Evolutionary conservation across 495 filamentous ascomycete genomes (phyloP).

Genomic region (Pyrenopolyporus hunteri): DNA sequence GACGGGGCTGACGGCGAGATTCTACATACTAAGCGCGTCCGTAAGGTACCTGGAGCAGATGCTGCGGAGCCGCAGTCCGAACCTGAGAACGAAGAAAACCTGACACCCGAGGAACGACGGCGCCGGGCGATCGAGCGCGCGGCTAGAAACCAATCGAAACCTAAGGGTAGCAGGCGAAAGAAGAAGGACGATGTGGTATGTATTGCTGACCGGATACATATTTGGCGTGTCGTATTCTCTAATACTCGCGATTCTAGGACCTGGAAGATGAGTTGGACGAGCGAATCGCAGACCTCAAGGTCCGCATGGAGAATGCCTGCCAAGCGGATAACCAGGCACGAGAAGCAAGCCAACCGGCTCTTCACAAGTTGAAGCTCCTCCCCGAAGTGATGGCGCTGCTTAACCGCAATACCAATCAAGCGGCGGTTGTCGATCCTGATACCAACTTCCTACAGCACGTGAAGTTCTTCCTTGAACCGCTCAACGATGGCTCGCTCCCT

Average conservation of each 20-base stretch:
- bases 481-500: conserved; percentile 88
- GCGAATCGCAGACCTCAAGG: conserved; percentile 85
- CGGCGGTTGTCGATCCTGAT: conserved; percentile 85
- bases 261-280: conserved; percentile 87
- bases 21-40: conserved; percentile 51
- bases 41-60: conserved; percentile 42
- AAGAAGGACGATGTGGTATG: conserved; percentile 89
- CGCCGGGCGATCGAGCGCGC: conserved; percentile 80
- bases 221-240: neutral
- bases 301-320: conserved; percentile 91
- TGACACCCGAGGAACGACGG: conserved; percentile 71
- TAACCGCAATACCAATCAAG: conserved; percentile 84
- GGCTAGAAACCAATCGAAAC: conserved; percentile 76
- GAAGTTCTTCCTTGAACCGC: conserved; percentile 95
- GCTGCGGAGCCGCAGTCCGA: conserved; percentile 56
- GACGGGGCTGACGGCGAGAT: conserved; percentile 64
- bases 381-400: conserved; percentile 88
- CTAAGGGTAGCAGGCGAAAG: conserved; percentile 67
- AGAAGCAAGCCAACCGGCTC: conserved; percentile 75
- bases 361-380: conserved; percentile 92
- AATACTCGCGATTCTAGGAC: conserved; percentile 60
- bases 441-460: conserved; percentile 94
- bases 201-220: conserved; percentile 12
- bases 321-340: conserved; percentile 82
- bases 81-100: conserved; percentile 69